A percentile compares a stretch with the other conserved stretches of the same genome.
phyloP scores from a whole-genome alignment of 345 rosid species.

The Bruguiera parviflora region DNA sequence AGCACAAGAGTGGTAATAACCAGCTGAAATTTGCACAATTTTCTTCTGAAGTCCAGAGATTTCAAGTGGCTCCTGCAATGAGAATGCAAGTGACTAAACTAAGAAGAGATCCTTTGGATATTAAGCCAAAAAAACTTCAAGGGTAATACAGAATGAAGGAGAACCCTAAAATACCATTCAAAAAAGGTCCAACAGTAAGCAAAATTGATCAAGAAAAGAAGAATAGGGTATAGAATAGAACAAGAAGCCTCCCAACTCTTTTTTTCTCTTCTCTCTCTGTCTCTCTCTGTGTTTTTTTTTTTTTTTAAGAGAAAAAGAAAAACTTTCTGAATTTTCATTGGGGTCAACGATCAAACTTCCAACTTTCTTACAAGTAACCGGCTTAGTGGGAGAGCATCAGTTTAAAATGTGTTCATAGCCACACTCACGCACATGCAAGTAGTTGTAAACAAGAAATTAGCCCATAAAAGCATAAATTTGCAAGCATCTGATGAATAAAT shows the following conservation, averaged over 20 bases:
- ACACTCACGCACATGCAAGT: too few relatives aligned
- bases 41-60: slow-evolving; percentile 64
- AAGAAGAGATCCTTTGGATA: not conserved
- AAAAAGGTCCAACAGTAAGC: not conserved
- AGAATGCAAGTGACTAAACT: not conserved
- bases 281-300: not conserved
- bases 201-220: too few relatives aligned
- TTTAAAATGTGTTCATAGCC: too few relatives aligned
- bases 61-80: slow-evolving; percentile 68
- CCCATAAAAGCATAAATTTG: too few relatives aligned
- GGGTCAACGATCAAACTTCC: too few relatives aligned
- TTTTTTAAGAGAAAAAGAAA: not conserved
- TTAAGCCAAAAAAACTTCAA: not conserved
- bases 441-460: too few relatives aligned
- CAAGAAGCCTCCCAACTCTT: too few relatives aligned
- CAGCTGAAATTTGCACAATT: slow-evolving; percentile 68
- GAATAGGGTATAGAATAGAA: too few relatives aligned
- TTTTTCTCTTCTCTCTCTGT: not conserved
- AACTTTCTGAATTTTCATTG: not conserved
- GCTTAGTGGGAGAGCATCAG: not conserved
- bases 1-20: slow-evolving; percentile 89
- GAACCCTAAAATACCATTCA: not conserved
- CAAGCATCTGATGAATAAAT: too few relatives aligned
- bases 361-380: not conserved
- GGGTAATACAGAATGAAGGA: too few relatives aligned